Conservation (phyloP, 805 yeast species). For the Trichomonascus vanleenenianus region DNA sequence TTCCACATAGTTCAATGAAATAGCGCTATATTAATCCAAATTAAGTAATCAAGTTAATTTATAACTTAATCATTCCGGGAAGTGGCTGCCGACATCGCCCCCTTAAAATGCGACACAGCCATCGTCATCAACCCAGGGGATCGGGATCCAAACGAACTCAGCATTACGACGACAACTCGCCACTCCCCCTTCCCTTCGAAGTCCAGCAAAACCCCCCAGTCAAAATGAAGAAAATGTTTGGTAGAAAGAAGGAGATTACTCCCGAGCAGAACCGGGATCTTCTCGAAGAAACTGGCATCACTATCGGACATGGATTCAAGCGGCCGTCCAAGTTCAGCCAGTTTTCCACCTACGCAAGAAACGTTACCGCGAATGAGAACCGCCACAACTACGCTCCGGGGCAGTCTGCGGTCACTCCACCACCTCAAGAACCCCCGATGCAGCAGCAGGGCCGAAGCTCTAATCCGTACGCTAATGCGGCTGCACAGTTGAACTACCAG, state of each 20-base stretch:
- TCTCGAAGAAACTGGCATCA: constrained; percentile 35
- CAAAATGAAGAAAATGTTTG: constrained; percentile 41
- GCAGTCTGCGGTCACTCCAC: not conserved
- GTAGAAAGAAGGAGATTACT: constrained; percentile 43
- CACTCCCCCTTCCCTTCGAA: not conserved
- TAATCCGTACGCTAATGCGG: constrained; percentile 16
- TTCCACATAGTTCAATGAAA: too few species aligned
- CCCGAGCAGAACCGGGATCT: constrained; percentile 39
- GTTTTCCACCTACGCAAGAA: constrained; percentile 40
- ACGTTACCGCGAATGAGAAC: constrained; percentile 8
- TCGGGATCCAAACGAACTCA: not conserved
- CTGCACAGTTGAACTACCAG: constrained; percentile 5
- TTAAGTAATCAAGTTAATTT: too few species aligned
- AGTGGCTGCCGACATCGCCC: too few species aligned
- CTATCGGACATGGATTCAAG: constrained; percentile 31
- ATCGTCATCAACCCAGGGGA: too few species aligned
- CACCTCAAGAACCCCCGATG: not conserved
- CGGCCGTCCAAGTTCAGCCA: constrained; percentile 46
- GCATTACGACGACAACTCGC: not conserved
- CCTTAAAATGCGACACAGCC: too few species aligned
- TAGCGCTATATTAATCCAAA: too few species aligned
- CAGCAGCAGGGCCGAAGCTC: constrained; percentile 1
- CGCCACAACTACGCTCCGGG: constrained; percentile 1
- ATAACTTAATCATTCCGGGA: too few species aligned
- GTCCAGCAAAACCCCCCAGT: not conserved